Evolutionary conservation across 805 yeast genomes (phyloP).

Genomic region (Wickerhamomyces queroliae): DNA sequence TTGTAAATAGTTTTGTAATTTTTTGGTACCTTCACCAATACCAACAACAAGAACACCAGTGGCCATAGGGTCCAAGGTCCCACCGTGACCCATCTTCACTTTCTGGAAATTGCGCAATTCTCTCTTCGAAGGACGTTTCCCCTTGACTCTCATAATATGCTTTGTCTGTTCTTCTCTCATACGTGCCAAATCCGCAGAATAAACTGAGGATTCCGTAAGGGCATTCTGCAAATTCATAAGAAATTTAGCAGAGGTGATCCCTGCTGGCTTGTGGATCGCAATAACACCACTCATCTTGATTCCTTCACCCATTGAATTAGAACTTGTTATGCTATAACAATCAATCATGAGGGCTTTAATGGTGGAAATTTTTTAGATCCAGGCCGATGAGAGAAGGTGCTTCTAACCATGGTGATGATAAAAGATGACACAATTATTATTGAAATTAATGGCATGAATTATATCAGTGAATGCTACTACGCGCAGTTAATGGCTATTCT

Average conservation of each 20-base stretch:
- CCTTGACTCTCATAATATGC: constrained; percentile 30
- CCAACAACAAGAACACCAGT: constrained; percentile 93
- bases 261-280: constrained; percentile 87
- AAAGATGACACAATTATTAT: too few species aligned
- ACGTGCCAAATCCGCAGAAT: constrained; percentile 46
- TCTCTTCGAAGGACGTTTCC: constrained; percentile 43
- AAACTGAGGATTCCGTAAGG: constrained; percentile 54
- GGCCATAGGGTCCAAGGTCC: constrained; percentile 93
- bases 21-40: constrained; percentile 87
- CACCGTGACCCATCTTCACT: constrained; percentile 96
- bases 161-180: constrained; percentile 42
- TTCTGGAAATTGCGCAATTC: constrained; percentile 44
- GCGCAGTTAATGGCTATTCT: background rate
- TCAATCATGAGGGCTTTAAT: background rate
- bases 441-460: too few species aligned
- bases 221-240: constrained; percentile 58
- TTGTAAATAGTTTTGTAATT: constrained; percentile 62
- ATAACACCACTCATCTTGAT: constrained; percentile 79
- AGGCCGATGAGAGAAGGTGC: too few species aligned
- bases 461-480: too few species aligned
- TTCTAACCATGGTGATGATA: too few species aligned
- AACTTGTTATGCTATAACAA: background rate
- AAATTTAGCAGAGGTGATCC: constrained; percentile 73
- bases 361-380: too few species aligned
- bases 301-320: background rate